phyloP scores from a whole-genome alignment of 2,329 filamentous ascomycete species.

The Cytospora paraplurivora region DNA sequence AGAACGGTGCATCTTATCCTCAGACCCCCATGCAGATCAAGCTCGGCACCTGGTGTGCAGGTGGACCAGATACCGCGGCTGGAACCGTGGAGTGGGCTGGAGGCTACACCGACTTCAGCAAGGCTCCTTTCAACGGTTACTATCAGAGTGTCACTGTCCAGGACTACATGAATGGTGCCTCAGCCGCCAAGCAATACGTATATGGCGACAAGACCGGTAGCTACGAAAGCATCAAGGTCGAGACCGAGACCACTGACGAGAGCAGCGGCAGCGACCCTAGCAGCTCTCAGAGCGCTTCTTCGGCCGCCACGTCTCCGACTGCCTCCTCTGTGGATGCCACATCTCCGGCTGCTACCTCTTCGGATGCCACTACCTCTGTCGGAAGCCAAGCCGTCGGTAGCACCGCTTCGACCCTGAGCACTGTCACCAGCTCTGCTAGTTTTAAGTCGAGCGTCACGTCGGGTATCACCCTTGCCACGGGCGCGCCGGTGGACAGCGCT shows the following conservation, averaged over 20 bases:
- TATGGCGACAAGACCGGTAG: conserved; percentile 53
- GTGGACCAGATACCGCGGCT: conserved; percentile 48
- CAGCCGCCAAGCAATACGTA: conserved; percentile 53
- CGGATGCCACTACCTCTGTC: conserved; percentile 28
- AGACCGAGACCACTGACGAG: conserved; percentile 33
- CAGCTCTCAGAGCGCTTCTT: conserved; percentile 33
- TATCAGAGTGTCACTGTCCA: conserved; percentile 58
- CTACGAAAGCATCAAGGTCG: conserved; percentile 55
- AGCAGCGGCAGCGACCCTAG: conserved; percentile 28
- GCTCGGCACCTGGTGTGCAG: conserved; percentile 60
- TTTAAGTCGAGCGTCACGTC: conserved; percentile 8
- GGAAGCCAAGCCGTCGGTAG: conserved; percentile 25
- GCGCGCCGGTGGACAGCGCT: conserved; percentile 13
- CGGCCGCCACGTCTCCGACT: conserved; percentile 29
- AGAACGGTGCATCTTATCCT: conserved; percentile 61
- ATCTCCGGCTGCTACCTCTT: conserved; percentile 29
- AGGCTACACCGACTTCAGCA: conserved; percentile 54
- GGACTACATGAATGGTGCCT: conserved; percentile 56
- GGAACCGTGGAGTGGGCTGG: conserved; percentile 71
- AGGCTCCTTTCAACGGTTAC: conserved; percentile 57
- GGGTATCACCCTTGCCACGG: conserved; percentile 20
- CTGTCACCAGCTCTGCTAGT: conserved; percentile 15
- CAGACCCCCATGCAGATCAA: conserved; percentile 71
- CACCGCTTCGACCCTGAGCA: conserved; percentile 26
- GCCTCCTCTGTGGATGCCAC: conserved; percentile 26